Base-by-base conservation (phyloP, 345 rosid genomes). In the Trapa incisa region DNA sequence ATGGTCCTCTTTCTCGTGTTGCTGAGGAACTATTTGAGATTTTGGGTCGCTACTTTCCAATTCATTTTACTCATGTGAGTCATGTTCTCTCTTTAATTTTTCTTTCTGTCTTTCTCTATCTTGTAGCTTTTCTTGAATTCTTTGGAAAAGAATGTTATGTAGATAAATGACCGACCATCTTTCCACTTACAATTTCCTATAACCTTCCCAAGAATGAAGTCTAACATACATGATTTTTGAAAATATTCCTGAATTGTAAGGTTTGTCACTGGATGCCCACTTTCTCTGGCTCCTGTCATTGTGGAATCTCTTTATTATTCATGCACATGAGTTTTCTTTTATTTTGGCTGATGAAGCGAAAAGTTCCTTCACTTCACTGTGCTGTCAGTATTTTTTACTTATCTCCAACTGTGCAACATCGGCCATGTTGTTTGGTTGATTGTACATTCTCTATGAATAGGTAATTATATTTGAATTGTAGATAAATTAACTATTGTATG, bases 11-110 rank as follows among this genome's bases (percentile, higher is more conserved):
- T 36, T 82, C 86, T 52, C 74, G 79, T 74, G 74, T 65, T 76
- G 87, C 87, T 57, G 61, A 78, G 62, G 89, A 78, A 45, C 72
- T 91, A 71, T 90, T 93, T 75, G 86, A 79, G 42, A 73, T 78
- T 69, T 76, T 90, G 80, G 82, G 86, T 66, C 79, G 85, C 76
- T 93, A 93, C 80, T 93, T 90, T 73, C 97, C 99, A 29, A 80
- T 88, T 77, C 91, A 88, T 83, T 89, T 84, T 78, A 93, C 99
- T 13, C 99, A 90, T 75, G 99, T 93, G 84, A 83, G 98, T 66
- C 61, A 58, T 41, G 37, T 45, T 39, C 65, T 35, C 12, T 53
- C 29, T 48, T 16, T 50, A 68, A 29, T 56, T 65, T 29, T 36
- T 64, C 43, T 67, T 9, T 54, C 33, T 37, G n/a, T 37, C 35